A percentile compares a stretch with the other conserved stretches of the same genome.
These are phyloP conservation scores for Clarkia xantiana DNA, from an alignment of 345 rosid genomes.

Conservation along the genomic window DNA sequence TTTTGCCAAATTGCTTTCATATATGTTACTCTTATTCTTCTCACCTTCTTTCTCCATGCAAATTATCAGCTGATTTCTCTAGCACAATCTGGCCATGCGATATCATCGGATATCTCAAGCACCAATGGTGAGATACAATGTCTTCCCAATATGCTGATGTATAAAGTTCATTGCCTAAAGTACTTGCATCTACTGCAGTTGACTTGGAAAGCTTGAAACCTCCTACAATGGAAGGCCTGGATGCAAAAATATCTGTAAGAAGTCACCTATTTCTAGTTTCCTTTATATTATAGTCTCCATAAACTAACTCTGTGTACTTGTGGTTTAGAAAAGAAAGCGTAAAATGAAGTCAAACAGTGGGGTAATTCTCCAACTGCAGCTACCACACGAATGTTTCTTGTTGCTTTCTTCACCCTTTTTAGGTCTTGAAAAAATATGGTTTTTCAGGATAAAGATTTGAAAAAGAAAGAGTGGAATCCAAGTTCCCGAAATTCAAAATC, in stretches of 20 bases:
- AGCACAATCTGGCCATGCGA: constrained; percentile 52
- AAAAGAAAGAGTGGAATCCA: constrained; percentile 1
- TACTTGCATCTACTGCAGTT: constrained; percentile 21
- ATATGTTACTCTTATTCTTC: neutral
- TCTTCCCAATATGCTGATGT: too few relatives aligned
- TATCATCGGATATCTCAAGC: constrained; percentile 37
- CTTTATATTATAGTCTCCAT: neutral
- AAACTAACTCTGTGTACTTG: neutral
- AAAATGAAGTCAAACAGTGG: constrained; percentile 38
- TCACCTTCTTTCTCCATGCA: constrained; percentile 13
- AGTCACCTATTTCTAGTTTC: neutral
- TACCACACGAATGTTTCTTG: neutral
- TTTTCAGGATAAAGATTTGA: neutral
- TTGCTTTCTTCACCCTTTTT: neutral
- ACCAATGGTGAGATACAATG: constrained; percentile 19
- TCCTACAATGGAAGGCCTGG: constrained; percentile 74
- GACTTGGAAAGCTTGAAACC: constrained; percentile 45
- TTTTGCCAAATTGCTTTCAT: too few relatives aligned
- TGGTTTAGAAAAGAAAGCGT: constrained; percentile 45
- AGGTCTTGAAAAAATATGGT: neutral
- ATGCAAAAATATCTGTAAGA: constrained; percentile 40
- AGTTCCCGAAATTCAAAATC: constrained; percentile 2
- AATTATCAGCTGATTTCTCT: constrained; percentile 52
- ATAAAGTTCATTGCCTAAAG: neutral
- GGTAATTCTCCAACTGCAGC: constrained; percentile 22